Evolutionary conservation across 257 asterid species (phyloP).

Genomic region (Salvia splendens): DNA sequence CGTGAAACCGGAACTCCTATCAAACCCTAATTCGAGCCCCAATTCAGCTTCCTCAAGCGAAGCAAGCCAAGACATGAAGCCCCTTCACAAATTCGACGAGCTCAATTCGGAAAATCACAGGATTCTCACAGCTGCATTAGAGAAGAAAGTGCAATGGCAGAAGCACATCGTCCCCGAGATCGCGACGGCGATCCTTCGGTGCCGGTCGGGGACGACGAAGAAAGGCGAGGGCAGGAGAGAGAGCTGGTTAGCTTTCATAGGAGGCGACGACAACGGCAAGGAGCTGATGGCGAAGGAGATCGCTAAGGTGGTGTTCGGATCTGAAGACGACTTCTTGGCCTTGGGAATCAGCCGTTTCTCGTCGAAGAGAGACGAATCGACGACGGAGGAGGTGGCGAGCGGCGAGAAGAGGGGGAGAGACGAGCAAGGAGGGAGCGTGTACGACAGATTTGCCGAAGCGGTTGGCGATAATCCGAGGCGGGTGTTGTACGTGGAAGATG

Average conservation of each 20-base stretch:
- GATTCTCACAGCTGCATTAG: conserved; percentile 54
- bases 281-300: conserved; percentile 69
- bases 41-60: conserved; percentile 97
- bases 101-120: conserved; percentile 44
- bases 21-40: conserved; percentile 93
- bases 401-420: conserved; percentile 59
- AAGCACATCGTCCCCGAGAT: conserved; percentile 50
- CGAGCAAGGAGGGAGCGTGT: conserved; percentile 55
- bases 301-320: conserved; percentile 59
- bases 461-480: conserved; percentile 64
- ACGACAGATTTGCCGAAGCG: conserved; percentile 61
- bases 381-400: conserved; percentile 48
- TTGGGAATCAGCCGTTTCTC: conserved; percentile 56
- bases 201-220: conserved; percentile 51
- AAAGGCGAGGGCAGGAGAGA: conserved; percentile 39
- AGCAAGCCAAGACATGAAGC: conserved; percentile 52
- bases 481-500: conserved; percentile 69
- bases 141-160: conserved; percentile 67
- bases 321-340: conserved; percentile 44
- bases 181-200: conserved; percentile 51
- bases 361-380: conserved; percentile 23
- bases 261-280: conserved; percentile 62
- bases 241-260: conserved; percentile 69
- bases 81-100: conserved; percentile 40
- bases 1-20: conserved; percentile 66